These are phyloP conservation scores for Albizia julibrissin DNA, from an alignment of 306 rosid species.

Conservation along the genomic window DNA sequence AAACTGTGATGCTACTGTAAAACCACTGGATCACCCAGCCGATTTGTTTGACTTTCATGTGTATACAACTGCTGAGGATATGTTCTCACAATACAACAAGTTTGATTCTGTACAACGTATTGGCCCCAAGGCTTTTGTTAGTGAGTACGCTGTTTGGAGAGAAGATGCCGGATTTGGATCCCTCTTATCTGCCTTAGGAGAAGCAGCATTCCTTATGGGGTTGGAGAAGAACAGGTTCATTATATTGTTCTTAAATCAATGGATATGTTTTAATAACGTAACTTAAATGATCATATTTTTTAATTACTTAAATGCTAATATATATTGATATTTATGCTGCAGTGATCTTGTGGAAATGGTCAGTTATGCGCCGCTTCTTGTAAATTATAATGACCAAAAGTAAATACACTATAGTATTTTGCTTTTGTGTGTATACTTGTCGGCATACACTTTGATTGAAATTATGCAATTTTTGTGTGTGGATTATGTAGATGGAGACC, in stretches of 20 bases:
- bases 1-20: slow-evolving; percentile 80
- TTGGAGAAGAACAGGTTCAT: slow-evolving; percentile 23
- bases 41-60: slow-evolving; percentile 85
- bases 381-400: slow-evolving; percentile 72
- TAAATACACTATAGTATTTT: slow-evolving; percentile 24
- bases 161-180: slow-evolving; percentile 82
- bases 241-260: slow-evolving; percentile 30
- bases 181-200: slow-evolving; percentile 43
- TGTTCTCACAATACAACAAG: slow-evolving; percentile 52
- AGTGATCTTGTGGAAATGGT: slow-evolving; percentile 80
- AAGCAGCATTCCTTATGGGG: background rate
- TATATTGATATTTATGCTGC: slow-evolving; percentile 37
- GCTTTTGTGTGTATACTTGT: background rate
- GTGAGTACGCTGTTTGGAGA: slow-evolving; percentile 85
- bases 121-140: slow-evolving; percentile 67
- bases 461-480: slow-evolving; percentile 11
- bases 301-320: background rate
- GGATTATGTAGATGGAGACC: slow-evolving; percentile 70
- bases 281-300: background rate
- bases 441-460: background rate
- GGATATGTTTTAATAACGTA: background rate
- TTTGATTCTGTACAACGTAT: slow-evolving; percentile 40
- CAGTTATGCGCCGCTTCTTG: slow-evolving; percentile 93
- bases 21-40: slow-evolving; percentile 78
- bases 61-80: slow-evolving; percentile 60